Evolutionary conservation across 208 protist genomes (phyloP).

Genomic region (Lotmaria passim): DNA sequence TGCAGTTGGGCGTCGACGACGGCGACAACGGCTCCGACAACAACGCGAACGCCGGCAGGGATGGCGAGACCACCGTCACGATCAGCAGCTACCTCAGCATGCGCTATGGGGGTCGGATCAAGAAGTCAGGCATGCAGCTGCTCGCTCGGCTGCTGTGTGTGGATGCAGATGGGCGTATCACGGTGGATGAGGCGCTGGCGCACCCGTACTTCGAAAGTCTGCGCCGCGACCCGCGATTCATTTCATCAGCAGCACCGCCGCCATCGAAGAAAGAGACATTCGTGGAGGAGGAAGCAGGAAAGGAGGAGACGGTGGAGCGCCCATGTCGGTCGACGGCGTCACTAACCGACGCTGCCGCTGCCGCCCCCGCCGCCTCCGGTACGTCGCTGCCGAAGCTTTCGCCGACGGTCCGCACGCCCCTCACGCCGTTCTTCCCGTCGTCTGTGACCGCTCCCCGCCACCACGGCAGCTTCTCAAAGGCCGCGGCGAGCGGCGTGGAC

Average conservation of each 20-base stretch:
- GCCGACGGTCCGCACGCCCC: not conserved
- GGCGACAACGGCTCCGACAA: not conserved
- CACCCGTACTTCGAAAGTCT: conserved; percentile 81
- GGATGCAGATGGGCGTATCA: conserved; percentile 51
- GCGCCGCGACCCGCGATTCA: conserved; percentile 6
- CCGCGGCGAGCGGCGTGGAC: not conserved
- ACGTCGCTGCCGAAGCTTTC: conserved; percentile 5
- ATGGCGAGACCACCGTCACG: not conserved
- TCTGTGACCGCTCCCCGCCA: too few species aligned
- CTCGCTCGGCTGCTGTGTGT: conserved; percentile 58
- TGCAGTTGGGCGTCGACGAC: not conserved
- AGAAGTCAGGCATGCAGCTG: conserved; percentile 59
- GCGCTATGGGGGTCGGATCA: conserved; percentile 41
- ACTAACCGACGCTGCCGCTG: too few species aligned
- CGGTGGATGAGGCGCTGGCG: conserved; percentile 73
- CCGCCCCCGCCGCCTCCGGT: not conserved
- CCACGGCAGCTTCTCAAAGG: not conserved
- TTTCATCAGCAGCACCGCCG: not conserved
- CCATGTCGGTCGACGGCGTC: too few species aligned
- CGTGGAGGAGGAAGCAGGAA: not conserved
- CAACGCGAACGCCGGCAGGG: not conserved
- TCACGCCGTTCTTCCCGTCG: not conserved
- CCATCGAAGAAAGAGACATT: not conserved
- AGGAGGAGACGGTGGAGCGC: not conserved
- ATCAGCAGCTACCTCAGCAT: conserved; percentile 41